These are phyloP conservation scores for Candida pseudofarinosa DNA, from an alignment of 805 yeast genomes.

Conservation along the genomic window DNA sequence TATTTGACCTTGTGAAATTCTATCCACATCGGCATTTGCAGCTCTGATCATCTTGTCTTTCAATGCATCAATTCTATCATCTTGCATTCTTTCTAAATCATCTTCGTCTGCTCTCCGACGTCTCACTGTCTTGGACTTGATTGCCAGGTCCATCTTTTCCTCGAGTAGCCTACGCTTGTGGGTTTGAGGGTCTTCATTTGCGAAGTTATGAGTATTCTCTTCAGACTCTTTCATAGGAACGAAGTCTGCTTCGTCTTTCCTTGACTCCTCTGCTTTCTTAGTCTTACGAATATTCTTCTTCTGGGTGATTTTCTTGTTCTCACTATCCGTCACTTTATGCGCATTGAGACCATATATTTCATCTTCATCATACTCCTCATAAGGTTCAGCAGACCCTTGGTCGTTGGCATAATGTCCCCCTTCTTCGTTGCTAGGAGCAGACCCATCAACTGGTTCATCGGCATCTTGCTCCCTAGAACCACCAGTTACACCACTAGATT, in stretches of 20 bases:
- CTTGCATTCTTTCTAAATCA: constrained; percentile 92
- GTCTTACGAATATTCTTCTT: constrained; percentile 27
- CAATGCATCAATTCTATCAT: constrained; percentile 76
- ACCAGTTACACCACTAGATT: background rate
- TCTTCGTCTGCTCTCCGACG: constrained; percentile 79
- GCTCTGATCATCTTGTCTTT: constrained; percentile 89
- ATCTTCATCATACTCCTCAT: constrained; percentile 18
- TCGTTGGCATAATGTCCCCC: background rate
- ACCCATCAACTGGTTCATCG: background rate
- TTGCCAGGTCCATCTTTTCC: constrained; percentile 71
- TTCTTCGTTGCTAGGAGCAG: too few species aligned
- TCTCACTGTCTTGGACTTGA: constrained; percentile 58
- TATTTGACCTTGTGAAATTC: constrained; percentile 56
- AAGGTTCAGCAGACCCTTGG: background rate
- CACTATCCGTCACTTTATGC: constrained; percentile 14
- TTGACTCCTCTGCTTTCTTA: constrained; percentile 3
- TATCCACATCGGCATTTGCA: constrained; percentile 68
- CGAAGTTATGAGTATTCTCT: constrained; percentile 9
- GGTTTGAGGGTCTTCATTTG: constrained; percentile 32
- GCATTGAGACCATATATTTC: constrained; percentile 19
- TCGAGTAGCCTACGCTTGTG: constrained; percentile 74
- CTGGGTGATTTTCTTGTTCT: constrained; percentile 14
- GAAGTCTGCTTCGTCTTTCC: constrained; percentile 8
- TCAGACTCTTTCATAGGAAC: constrained; percentile 7
- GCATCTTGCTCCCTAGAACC: background rate